Evolutionary conservation across 2,329 filamentous ascomycete species (phyloP).

Genomic region (Scedosporium dehoogii): DNA sequence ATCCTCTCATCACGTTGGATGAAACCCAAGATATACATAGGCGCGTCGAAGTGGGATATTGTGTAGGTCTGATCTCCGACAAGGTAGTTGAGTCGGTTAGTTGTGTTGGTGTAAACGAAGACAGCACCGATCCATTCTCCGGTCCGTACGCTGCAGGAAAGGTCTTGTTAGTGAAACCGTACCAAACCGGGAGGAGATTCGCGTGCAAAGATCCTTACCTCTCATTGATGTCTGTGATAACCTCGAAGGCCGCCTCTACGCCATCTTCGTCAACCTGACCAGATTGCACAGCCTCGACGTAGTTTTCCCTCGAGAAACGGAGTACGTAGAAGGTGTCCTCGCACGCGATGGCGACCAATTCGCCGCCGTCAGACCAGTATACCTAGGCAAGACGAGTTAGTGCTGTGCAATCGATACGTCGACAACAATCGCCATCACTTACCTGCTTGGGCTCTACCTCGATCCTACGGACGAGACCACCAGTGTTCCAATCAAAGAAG

Average conservation of each 20-base stretch:
- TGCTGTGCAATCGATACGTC: not conserved
- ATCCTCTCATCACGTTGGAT: constrained; percentile 91
- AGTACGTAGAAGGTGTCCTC: constrained; percentile 94
- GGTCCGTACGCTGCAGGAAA: constrained; percentile 60
- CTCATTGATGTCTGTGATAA: constrained; percentile 92
- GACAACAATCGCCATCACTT: constrained; percentile 7
- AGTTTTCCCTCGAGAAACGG: constrained; percentile 82
- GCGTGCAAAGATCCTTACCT: constrained; percentile 42
- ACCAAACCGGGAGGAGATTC: not conserved
- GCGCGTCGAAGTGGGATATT: constrained; percentile 90
- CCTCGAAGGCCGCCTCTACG: constrained; percentile 90
- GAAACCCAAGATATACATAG: constrained; percentile 92
- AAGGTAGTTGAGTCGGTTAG: constrained; percentile 93
- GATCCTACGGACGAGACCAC: constrained; percentile 81
- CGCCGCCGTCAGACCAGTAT: constrained; percentile 96
- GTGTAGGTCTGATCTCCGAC: constrained; percentile 98
- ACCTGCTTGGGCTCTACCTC: constrained; percentile 59
- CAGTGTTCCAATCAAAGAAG: constrained; percentile 92
- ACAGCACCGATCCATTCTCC: constrained; percentile 98
- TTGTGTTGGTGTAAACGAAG: constrained; percentile 97
- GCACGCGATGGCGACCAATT: constrained; percentile 84
- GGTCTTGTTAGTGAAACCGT: constrained; percentile 13
- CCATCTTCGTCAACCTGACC: constrained; percentile 82
- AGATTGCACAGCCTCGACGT: constrained; percentile 70
- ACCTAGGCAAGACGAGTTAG: constrained; percentile 38